Evolutionary conservation across 441 rosid genomes (phyloP).

Genomic region (Hura crepitans): DNA sequence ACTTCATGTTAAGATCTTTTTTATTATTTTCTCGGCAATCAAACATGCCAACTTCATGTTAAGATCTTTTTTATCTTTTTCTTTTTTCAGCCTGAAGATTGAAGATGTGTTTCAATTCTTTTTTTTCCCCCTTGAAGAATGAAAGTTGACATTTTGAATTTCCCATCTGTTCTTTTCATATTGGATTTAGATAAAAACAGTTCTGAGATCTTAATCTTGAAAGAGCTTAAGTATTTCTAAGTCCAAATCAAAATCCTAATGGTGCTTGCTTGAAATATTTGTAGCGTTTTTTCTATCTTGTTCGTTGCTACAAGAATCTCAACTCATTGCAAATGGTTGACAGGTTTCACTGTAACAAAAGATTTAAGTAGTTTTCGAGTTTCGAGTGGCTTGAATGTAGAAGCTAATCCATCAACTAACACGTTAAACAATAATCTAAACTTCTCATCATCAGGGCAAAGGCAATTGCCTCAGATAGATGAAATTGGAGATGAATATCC

Average conservation of each 20-base stretch:
- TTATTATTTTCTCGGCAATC: constrained; percentile 3
- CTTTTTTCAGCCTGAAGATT: constrained; percentile 1
- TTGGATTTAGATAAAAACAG: background rate
- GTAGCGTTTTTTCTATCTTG: background rate
- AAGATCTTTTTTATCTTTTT: background rate
- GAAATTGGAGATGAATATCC: constrained; percentile 38
- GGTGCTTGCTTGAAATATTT: background rate
- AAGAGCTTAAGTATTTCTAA: background rate
- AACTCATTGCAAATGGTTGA: constrained; percentile 4
- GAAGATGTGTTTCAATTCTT: background rate
- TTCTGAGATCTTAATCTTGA: constrained; percentile 7
- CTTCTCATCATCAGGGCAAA: constrained; percentile 40
- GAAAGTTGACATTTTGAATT: background rate
- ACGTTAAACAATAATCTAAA: constrained; percentile 31
- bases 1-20: constrained; percentile 4
- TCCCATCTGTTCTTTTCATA: background rate
- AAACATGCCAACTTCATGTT: constrained; percentile 8
- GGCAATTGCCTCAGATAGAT: constrained; percentile 40
- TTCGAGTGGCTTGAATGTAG: constrained; percentile 30
- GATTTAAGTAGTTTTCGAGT: constrained; percentile 30
- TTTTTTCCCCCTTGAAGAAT: background rate
- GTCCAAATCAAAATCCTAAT: constrained; percentile 3
- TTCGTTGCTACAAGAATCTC: background rate
- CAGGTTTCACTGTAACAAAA: constrained; percentile 36
- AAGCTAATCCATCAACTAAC: constrained; percentile 28